Evolutionary conservation across 768 basidiomycete species (phyloP).

Genomic region (Kwoniella heveanensis): DNA sequence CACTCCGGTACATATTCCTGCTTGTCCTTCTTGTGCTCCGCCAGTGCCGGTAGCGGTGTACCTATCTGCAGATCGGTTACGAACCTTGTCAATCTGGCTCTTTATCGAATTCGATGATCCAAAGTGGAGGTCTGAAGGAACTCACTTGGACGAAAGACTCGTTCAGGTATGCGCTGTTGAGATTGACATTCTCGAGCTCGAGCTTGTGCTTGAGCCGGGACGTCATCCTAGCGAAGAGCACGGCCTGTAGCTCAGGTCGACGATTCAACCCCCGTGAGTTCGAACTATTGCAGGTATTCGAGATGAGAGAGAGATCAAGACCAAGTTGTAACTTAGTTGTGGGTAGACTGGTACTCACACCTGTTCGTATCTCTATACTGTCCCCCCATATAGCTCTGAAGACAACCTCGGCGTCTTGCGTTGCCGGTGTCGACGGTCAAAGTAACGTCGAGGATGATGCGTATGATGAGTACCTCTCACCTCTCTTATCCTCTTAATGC

Average conservation of each 20-base stretch:
- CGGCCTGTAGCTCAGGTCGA: too few relatives aligned
- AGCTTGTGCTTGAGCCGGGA: constrained; percentile 78
- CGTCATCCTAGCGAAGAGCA: constrained; percentile 47
- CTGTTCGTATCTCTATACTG: too few relatives aligned
- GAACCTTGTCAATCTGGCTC: constrained; percentile 5
- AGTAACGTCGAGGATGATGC: too few relatives aligned
- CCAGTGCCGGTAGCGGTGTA: constrained; percentile 90
- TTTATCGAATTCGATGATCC: constrained; percentile 11
- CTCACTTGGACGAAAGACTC: constrained; percentile 83
- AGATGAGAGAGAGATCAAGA: too few relatives aligned
- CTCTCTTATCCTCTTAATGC: too few relatives aligned
- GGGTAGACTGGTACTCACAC: too few relatives aligned
- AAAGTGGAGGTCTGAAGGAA: constrained; percentile 12
- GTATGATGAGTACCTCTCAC: too few relatives aligned
- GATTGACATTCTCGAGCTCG: constrained; percentile 64
- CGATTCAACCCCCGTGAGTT: too few relatives aligned
- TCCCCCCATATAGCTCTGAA: too few relatives aligned
- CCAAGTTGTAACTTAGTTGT: too few relatives aligned
- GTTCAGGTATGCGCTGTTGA: constrained; percentile 69
- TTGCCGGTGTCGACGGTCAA: not conserved
- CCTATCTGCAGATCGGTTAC: constrained; percentile 67
- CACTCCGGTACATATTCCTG: constrained; percentile 95
- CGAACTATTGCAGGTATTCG: too few relatives aligned
- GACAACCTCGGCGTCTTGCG: not conserved
- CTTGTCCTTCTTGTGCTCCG: constrained; percentile 75